Conservation (phyloP, 2,329 filamentous ascomycete genomes). For the Grosmannia clavigera region DNA sequence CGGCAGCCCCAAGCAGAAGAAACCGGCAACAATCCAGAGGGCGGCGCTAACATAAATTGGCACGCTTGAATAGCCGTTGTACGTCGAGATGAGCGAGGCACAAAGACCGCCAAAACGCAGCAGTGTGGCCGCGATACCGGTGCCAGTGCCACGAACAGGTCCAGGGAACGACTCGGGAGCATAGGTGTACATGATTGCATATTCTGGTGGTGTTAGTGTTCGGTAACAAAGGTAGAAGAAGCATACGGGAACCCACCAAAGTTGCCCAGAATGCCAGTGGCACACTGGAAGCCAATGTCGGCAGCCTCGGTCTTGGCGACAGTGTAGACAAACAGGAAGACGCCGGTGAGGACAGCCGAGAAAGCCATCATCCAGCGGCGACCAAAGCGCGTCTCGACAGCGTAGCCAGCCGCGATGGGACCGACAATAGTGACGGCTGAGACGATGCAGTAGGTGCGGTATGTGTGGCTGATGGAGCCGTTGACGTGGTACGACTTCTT, state of each 20-base stretch:
- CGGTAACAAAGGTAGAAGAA: neutral
- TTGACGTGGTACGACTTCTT: constrained; percentile 44
- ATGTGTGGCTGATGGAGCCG: constrained; percentile 62
- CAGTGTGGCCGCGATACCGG: constrained; percentile 62
- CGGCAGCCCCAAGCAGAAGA: constrained; percentile 18
- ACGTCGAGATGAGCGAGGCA: constrained; percentile 9
- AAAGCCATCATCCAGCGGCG: constrained; percentile 58
- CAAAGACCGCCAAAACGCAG: constrained; percentile 25
- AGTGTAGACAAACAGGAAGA: constrained; percentile 59
- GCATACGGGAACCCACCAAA: neutral
- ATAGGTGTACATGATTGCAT: constrained; percentile 64
- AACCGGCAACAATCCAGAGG: constrained; percentile 57
- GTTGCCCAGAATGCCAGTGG: constrained; percentile 25
- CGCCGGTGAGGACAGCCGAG: constrained; percentile 55
- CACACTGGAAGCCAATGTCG: constrained; percentile 68
- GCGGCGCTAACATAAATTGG: constrained; percentile 58
- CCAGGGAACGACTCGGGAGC: constrained; percentile 71
- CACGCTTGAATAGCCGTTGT: constrained; percentile 5
- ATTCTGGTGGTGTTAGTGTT: constrained; percentile 26
- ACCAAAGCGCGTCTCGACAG: constrained; percentile 57
- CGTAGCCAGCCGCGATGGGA: constrained; percentile 53
- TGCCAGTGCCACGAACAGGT: constrained; percentile 65
- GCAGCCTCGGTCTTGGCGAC: constrained; percentile 50
- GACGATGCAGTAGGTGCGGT: constrained; percentile 38
- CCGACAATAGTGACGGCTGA: constrained; percentile 19